Conservation (phyloP, 192 early-diverging fungal species). For the Phycomyces blakesleeanus region DNA sequence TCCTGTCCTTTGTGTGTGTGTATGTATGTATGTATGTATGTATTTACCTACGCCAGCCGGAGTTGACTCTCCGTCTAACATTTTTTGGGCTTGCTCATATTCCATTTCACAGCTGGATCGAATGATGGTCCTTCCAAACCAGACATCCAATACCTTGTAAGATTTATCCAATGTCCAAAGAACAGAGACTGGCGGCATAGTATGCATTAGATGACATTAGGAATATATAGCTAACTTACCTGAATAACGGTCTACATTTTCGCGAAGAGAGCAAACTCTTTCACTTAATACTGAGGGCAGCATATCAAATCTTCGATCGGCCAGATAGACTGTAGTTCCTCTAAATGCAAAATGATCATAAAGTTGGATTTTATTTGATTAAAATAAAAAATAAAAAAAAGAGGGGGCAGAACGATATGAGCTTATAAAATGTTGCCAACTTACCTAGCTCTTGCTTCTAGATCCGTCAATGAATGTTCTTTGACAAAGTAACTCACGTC, state of each 20-base stretch:
- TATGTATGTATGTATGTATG: background rate
- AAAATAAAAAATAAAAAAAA: background rate
- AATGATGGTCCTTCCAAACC: slow-evolving; percentile 73
- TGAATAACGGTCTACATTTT: slow-evolving; percentile 62
- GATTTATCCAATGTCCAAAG: slow-evolving; percentile 60
- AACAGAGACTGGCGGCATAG: slow-evolving; percentile 52
- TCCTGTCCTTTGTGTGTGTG: no score
- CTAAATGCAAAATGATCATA: slow-evolving; percentile 20
- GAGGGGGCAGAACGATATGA: no score
- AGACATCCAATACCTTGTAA: slow-evolving; percentile 49
- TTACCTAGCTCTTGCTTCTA: slow-evolving; percentile 60
- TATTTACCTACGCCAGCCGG: slow-evolving; percentile 34
- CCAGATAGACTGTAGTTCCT: slow-evolving; percentile 74
- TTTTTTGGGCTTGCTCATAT: slow-evolving; percentile 71
- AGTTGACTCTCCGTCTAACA: slow-evolving; percentile 54
- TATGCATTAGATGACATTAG: background rate
- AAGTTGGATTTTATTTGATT: background rate
- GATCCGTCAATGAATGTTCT: slow-evolving; percentile 58
- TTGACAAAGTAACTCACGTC: slow-evolving; percentile 70
- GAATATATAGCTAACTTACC: slow-evolving; percentile 24
- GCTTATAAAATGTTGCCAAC: no score
- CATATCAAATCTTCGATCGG: slow-evolving; percentile 82
- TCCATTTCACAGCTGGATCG: slow-evolving; percentile 73
- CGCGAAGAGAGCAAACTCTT: slow-evolving; percentile 65
- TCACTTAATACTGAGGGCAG: slow-evolving; percentile 71